These are phyloP conservation scores for Cladophialophora psammophila DNA, from an alignment of 2,329 filamentous ascomycete genomes.

Conservation along the genomic window DNA sequence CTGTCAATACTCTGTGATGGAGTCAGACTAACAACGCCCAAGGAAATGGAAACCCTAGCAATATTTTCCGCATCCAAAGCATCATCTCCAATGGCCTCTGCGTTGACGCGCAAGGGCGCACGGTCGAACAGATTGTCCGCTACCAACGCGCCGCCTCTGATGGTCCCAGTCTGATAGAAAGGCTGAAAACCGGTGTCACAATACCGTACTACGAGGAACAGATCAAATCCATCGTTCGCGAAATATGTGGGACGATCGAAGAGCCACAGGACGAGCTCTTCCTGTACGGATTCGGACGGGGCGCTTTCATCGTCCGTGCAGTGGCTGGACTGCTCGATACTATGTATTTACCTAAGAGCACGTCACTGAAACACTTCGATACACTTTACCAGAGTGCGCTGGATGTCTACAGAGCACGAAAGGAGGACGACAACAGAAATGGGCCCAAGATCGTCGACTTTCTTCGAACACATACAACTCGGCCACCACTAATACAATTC, in stretches of 20 bases:
- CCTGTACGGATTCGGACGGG: conserved; percentile 52
- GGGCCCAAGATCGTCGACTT: conserved; percentile 36
- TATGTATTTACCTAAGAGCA: conserved; percentile 40
- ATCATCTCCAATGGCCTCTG: conserved; percentile 26
- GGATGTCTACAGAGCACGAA: conserved; percentile 36
- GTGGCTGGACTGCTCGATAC: conserved; percentile 51
- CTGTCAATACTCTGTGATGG: background rate
- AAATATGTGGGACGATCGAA: conserved; percentile 32
- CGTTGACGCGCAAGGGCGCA: conserved; percentile 26
- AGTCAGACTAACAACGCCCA: conserved; percentile 18
- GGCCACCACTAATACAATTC: conserved; percentile 48
- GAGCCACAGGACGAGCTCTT: conserved; percentile 49
- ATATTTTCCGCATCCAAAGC: conserved; percentile 33
- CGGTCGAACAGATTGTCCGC: conserved; percentile 33
- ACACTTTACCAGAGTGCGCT: conserved; percentile 43
- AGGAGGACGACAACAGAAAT: conserved; percentile 36
- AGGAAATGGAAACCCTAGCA: conserved; percentile 32
- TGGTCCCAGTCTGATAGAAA: conserved; percentile 29
- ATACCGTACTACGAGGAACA: conserved; percentile 34
- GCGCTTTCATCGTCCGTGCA: conserved; percentile 51
- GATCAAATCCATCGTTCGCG: conserved; percentile 36
- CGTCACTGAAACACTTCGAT: conserved; percentile 42
- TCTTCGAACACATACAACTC: conserved; percentile 33
- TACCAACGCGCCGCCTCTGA: conserved; percentile 35
- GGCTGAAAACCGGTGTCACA: conserved; percentile 28